A percentile compares a stretch with the other conserved stretches of the same genome.
Evolutionary conservation across 257 asterid genomes (phyloP).

Genomic region (Fraxinus americana): DNA sequence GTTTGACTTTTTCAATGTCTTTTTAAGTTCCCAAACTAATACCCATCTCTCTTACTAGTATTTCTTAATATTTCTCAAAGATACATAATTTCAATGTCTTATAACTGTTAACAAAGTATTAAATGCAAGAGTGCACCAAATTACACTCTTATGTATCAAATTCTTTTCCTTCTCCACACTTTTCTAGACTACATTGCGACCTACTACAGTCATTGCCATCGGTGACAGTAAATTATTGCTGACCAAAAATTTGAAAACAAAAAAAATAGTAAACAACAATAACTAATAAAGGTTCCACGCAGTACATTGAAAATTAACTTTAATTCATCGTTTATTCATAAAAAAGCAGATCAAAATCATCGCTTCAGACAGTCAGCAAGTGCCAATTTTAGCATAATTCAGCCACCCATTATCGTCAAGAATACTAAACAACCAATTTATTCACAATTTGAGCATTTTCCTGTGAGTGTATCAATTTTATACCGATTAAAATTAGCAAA

Average conservation of each 20-base stretch:
- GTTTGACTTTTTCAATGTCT: neutral
- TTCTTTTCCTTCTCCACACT: constrained; percentile 6
- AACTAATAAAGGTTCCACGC: constrained; percentile 1
- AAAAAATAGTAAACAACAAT: neutral
- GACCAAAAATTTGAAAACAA: neutral
- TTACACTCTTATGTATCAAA: neutral
- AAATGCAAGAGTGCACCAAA: neutral
- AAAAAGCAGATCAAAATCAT: constrained; percentile 11
- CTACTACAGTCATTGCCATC: neutral
- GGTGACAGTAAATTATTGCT: neutral
- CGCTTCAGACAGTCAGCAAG: constrained; percentile 12
- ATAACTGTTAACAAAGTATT: neutral
- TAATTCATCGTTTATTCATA: neutral
- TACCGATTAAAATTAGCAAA: constrained; percentile 23
- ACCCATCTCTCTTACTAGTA: constrained; percentile 2
- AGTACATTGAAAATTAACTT: constrained; percentile 8
- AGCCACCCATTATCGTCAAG: constrained; percentile 22
- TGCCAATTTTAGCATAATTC: constrained; percentile 14
- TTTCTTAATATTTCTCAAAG: neutral
- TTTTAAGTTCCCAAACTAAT: neutral
- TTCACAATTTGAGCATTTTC: constrained; percentile 9
- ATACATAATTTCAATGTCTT: neutral
- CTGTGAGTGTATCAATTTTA: constrained; percentile 14
- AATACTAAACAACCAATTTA: neutral
- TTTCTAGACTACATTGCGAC: neutral